These are phyloP conservation scores for Telopea speciosissima DNA, from an alignment of 177 flowering plant species.

Conservation along the genomic window DNA sequence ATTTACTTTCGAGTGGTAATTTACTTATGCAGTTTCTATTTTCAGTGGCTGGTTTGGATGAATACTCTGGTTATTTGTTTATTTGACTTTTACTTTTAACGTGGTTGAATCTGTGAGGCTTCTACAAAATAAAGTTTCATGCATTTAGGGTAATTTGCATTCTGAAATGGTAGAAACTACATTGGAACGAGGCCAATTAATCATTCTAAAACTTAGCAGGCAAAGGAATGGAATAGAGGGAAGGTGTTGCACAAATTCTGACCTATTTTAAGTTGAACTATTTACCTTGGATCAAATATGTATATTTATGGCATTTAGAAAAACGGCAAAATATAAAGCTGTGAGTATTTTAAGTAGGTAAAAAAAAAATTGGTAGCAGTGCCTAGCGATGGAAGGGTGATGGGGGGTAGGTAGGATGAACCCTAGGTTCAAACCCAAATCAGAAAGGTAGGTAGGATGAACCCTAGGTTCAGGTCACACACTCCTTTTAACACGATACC, in stretches of 20 bases:
- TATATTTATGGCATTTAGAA: no score
- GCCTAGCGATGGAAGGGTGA: background rate
- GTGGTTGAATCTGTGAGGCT: background rate
- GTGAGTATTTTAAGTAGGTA: background rate
- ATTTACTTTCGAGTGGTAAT: constrained; percentile 3
- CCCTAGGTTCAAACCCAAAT: no score
- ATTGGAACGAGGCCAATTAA: background rate
- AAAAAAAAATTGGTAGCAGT: no score
- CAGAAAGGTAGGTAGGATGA: no score
- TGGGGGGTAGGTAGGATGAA: no score
- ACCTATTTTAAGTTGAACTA: no score
- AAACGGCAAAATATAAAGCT: background rate
- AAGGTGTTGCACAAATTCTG: background rate
- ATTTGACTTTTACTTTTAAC: background rate
- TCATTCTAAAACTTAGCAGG: background rate
- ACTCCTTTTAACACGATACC: no score
- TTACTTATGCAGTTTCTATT: background rate
- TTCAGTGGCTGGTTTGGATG: background rate
- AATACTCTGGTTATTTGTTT: constrained; percentile 1
- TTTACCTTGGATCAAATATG: background rate
- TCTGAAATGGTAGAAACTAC: background rate
- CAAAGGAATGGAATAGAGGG: background rate
- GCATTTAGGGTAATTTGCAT: background rate
- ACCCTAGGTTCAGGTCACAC: no score
- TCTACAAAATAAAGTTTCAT: no score